Evolutionary conservation across 805 yeast genomes (phyloP).

Genomic region (Priceomyces carsonii): DNA sequence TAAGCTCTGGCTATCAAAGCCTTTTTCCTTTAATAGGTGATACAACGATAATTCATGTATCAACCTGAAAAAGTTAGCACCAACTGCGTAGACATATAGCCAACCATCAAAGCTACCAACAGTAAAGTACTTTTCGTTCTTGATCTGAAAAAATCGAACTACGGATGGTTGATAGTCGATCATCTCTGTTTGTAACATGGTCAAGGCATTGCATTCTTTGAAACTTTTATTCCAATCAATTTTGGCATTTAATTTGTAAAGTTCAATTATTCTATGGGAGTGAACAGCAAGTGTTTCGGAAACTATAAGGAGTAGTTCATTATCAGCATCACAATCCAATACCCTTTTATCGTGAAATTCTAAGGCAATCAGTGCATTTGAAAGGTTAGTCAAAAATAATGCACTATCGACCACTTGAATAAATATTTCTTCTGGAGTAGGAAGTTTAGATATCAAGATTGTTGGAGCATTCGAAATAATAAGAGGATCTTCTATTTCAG

Average conservation of each 20-base stretch:
- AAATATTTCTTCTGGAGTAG: constrained; percentile 12
- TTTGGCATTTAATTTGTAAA: constrained; percentile 1
- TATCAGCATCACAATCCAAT: constrained; percentile 11
- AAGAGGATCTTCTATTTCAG: constrained; percentile 24
- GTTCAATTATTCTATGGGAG: constrained; percentile 1
- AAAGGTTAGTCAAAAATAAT: constrained; percentile 22
- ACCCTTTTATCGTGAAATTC: constrained; percentile 11
- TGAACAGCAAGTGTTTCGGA: constrained; percentile 9
- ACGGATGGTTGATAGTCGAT: constrained; percentile 15
- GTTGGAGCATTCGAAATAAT: constrained; percentile 18
- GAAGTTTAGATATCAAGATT: constrained; percentile 11
- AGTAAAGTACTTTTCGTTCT: constrained; percentile 4
- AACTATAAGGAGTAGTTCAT: constrained; percentile 13
- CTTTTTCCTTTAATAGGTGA: constrained; percentile 2
- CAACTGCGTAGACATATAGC: constrained; percentile 7
- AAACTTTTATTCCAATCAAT: constrained; percentile 1
- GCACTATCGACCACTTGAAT: constrained; percentile 27
- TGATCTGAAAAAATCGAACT: constrained; percentile 7
- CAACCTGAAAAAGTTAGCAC: not conserved
- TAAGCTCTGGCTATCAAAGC: constrained; percentile 4
- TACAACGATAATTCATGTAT: not conserved
- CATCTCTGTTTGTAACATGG: not conserved
- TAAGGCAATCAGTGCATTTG: constrained; percentile 8
- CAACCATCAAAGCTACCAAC: constrained; percentile 22
- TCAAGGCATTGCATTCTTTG: not conserved